Evolutionary conservation across 768 basidiomycete genomes (phyloP), one percentile per base, ranked within the genome.

Genomic region (Pleurotus tuber-regium): DNA sequence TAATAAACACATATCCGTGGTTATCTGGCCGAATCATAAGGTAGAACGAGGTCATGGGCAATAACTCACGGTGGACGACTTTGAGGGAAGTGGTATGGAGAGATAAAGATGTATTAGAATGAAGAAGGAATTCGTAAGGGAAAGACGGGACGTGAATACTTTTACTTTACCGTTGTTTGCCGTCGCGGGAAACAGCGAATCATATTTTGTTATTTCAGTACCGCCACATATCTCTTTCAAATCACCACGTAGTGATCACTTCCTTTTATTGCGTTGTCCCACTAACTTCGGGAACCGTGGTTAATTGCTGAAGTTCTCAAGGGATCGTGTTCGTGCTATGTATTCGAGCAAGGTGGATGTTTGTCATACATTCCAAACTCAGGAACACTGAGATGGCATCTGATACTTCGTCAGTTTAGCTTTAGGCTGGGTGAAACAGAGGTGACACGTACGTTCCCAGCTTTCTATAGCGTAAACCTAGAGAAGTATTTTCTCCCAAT

Each of bases 251-350:
- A 46, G n/a, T n/a, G n/a, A n/a, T n/a, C n/a, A 31, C 24, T 16
- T 46, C 14, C 9, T 16, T 16, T 2, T 19, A 16, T 16, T 40
- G 11, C 43, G n/a, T 12, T 11, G 25, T n/a, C 21, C 23, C n/a
- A 43, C n/a, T 16, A 25, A 26, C n/a, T 28, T 46, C 43, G 43
- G 43, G 43, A 16, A 46, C 43, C 43, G 43, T 46, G 43, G 25
- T n/a, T n/a, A n/a, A n/a, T n/a, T n/a, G n/a, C n/a, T n/a, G n/a
- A n/a, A n/a, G n/a, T n/a, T n/a, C n/a, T n/a, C n/a, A n/a, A n/a
- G n/a, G n/a, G n/a, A n/a, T n/a, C n/a, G n/a, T n/a, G n/a, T n/a
- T n/a, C n/a, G n/a, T n/a, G n/a, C n/a, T n/a, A n/a, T n/a, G n/a
- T n/a, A n/a, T n/a, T n/a, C n/a, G n/a, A n/a, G n/a, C n/a, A n/a